These are phyloP conservation scores for Podosphaera fusca DNA, from an alignment of 2,329 filamentous ascomycete genomes.

Conservation along the genomic window DNA sequence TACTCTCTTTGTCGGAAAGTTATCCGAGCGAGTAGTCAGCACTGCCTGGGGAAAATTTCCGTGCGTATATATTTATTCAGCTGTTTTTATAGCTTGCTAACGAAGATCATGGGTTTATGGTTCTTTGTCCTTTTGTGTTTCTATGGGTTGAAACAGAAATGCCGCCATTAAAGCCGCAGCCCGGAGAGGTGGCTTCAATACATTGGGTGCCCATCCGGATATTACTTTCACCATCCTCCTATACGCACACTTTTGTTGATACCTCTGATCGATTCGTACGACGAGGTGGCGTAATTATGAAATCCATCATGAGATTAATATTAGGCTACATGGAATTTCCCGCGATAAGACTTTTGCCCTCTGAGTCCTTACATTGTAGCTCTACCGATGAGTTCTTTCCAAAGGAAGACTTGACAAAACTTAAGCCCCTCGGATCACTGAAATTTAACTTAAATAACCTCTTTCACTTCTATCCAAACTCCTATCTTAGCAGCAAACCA, in stretches of 20 bases:
- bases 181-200: conserved; percentile 41
- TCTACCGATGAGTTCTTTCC: conserved; percentile 26
- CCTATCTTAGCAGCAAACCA: conserved; percentile 17
- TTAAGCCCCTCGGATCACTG: not conserved
- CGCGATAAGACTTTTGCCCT: conserved; percentile 36
- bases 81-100: not conserved
- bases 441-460: conserved; percentile 9
- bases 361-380: conserved; percentile 34
- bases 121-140: conserved; percentile 46
- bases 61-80: conserved; percentile 19
- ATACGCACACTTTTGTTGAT: conserved; percentile 39
- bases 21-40: conserved; percentile 41
- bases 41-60: conserved; percentile 42
- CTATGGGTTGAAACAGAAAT: conserved; percentile 31
- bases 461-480: conserved; percentile 15
- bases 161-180: conserved; percentile 37
- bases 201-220: conserved; percentile 45
- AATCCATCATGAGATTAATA: conserved; percentile 29
- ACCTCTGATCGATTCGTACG: conserved; percentile 36
- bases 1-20: conserved; percentile 30
- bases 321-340: conserved; percentile 46
- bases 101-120: conserved; percentile 30
- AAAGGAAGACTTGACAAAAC: conserved; percentile 1
- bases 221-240: conserved; percentile 33
- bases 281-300: conserved; percentile 28